Evolutionary conservation across 2,329 filamentous ascomycete genomes (phyloP), one percentile per base, ranked within the genome.

Genomic region (Colletotrichum sidae): DNA sequence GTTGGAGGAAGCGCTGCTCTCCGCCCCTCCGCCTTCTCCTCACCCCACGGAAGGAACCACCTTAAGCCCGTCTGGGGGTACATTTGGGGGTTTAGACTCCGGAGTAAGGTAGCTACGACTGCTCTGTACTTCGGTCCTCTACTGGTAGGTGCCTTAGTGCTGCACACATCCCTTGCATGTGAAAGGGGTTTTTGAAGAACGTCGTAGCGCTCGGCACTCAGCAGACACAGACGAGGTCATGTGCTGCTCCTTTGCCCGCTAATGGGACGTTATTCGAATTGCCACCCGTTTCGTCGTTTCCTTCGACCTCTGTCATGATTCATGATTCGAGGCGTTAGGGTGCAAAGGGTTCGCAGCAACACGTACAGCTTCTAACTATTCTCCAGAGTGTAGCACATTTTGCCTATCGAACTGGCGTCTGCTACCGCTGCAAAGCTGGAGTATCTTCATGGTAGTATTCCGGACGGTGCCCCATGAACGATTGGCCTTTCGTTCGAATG

Each of bases 231-330:
- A 11, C 11, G 42, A 46, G 25, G 46, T 63, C 59, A 57, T 51
- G 13, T 63, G 53, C 37, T 57, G 58, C 15, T 63, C 52, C 33
- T 55, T 44, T 45, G 34, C 38, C 38, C 17, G 42, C 49, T 34
- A 25, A 42, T 37, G 49, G 49, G 42, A 11, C 50, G 41, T 44
- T 44, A 46, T n/a, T 17, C 34, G 33, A 33, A 35, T 62, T 53
- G 63, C 58, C 63, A 63, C 52, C 58, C 49, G 33, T 57, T 39
- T 33, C 9, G 47, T 57, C 47, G 58, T 66, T 62, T 63, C 58
- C 63, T n/a, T 62, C 50, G 4, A 34, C 34, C 45, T 34, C 41
- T 38, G 35, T 25, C 63, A 66, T 66, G 63, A 66, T 57, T 66
- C 63, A 66, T 66, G 63, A 64, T 15, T 34, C n/a, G 35, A 49